Conservation (phyloP, 164 flowering plant genomes). For the Annona cherimola region DNA sequence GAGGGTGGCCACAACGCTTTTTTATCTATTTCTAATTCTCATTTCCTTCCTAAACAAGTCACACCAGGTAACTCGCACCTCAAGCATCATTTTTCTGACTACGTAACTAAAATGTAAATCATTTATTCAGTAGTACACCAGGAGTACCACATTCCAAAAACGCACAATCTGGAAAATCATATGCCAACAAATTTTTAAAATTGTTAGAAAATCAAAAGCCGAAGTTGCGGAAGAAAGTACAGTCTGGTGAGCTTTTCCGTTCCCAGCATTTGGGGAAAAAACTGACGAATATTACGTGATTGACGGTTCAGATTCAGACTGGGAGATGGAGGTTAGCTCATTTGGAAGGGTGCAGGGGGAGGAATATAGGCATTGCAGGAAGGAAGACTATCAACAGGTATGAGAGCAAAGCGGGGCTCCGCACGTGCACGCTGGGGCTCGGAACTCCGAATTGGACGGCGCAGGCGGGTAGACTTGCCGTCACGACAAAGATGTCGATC, state of each 20-base stretch:
- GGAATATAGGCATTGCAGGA: neutral
- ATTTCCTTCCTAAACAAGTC: neutral
- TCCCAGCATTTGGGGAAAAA: too few relatives aligned
- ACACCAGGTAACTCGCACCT: neutral
- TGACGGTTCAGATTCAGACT: neutral
- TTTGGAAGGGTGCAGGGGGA: neutral
- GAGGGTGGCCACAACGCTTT: neutral
- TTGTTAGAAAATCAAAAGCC: too few relatives aligned
- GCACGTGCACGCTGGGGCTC: neutral
- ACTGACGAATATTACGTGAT: neutral
- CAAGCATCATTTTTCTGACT: neutral
- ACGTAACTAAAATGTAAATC: neutral
- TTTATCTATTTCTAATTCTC: neutral
- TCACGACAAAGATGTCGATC: conserved; percentile 5
- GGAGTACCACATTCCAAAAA: neutral
- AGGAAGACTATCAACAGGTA: neutral
- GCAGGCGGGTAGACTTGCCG: conserved; percentile 2
- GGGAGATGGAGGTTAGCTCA: neutral
- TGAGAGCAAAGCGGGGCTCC: neutral
- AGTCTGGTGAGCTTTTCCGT: too few relatives aligned
- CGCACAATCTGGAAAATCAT: neutral
- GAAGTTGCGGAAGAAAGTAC: too few relatives aligned
- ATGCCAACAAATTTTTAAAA: too few relatives aligned
- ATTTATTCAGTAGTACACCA: neutral
- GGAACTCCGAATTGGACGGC: neutral